Evolutionary conservation across 2,329 filamentous ascomycete genomes (phyloP).

Genomic region (Fusarium begoniae): DNA sequence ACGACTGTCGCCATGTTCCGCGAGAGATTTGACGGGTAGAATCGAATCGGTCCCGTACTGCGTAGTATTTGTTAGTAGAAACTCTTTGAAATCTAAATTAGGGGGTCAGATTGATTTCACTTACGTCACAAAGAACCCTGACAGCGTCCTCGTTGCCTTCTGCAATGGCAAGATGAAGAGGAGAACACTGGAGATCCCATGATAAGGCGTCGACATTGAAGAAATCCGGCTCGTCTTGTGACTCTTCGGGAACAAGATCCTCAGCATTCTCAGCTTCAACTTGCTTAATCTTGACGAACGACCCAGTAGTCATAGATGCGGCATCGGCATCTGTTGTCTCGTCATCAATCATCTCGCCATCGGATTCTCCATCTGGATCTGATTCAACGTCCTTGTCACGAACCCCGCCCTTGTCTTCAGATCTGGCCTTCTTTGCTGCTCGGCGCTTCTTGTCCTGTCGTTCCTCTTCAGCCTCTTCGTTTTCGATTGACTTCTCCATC

Average conservation of each 20-base stretch:
- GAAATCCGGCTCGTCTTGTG: constrained; percentile 76
- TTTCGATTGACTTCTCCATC: constrained; percentile 76
- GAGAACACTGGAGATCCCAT: constrained; percentile 79
- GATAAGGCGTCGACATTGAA: constrained; percentile 81
- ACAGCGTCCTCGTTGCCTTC: constrained; percentile 76
- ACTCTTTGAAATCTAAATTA: not conserved
- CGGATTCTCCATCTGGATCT: constrained; percentile 44
- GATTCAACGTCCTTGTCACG: constrained; percentile 1
- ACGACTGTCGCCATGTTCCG: constrained; percentile 59
- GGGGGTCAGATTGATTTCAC: constrained; percentile 10
- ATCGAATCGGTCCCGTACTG: constrained; percentile 81
- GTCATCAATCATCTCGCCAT: constrained; percentile 58
- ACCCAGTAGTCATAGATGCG: constrained; percentile 70
- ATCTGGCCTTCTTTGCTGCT: constrained; percentile 39
- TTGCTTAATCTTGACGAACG: constrained; percentile 74
- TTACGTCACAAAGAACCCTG: constrained; percentile 70
- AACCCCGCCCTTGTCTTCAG: not conserved
- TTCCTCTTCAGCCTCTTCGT: constrained; percentile 74
- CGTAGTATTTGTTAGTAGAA: constrained; percentile 32
- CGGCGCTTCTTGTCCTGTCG: constrained; percentile 61
- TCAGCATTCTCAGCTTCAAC: constrained; percentile 46
- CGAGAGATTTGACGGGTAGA: constrained; percentile 74
- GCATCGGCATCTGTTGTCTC: constrained; percentile 55
- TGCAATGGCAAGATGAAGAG: constrained; percentile 82
- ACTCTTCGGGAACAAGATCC: constrained; percentile 61